Conservation (phyloP, 805 yeast genomes). For the Scheffersomyces coipomensis region DNA sequence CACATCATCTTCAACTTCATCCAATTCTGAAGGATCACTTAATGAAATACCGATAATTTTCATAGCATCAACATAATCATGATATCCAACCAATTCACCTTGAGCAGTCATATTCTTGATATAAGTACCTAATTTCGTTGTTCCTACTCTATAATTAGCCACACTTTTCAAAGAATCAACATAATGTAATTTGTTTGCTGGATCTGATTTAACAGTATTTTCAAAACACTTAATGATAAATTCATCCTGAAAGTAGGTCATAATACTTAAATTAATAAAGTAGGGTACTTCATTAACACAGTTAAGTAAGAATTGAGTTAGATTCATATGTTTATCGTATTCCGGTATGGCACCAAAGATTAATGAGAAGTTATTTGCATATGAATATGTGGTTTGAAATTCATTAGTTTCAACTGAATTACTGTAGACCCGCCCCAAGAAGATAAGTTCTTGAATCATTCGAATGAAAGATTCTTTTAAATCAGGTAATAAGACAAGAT, state of each 20-base stretch:
- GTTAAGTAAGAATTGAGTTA: conserved; percentile 19
- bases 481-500: conserved; percentile 21
- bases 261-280: conserved; percentile 27
- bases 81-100: conserved; percentile 32
- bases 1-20: conserved; percentile 29
- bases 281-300: conserved; percentile 17
- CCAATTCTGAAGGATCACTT: conserved; percentile 6
- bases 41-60: conserved; percentile 25
- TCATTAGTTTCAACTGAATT: conserved; percentile 15
- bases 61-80: conserved; percentile 32
- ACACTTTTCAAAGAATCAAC: conserved; percentile 34
- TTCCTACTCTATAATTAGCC: conserved; percentile 13
- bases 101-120: conserved; percentile 20
- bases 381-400: conserved; percentile 24
- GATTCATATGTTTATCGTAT: conserved; percentile 31
- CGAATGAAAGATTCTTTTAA: conserved; percentile 53
- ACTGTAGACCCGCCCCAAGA: conserved; percentile 22
- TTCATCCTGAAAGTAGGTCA: conserved; percentile 37
- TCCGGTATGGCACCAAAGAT: conserved; percentile 35
- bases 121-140: conserved; percentile 25
- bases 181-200: conserved; percentile 28
- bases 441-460: conserved; percentile 53
- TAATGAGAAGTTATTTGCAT: conserved; percentile 30
- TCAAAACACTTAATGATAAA: conserved; percentile 40
- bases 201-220: conserved; percentile 31